Base-by-base conservation (phyloP, 1,139 yeast species). In the Yamadazyma diospyri region DNA sequence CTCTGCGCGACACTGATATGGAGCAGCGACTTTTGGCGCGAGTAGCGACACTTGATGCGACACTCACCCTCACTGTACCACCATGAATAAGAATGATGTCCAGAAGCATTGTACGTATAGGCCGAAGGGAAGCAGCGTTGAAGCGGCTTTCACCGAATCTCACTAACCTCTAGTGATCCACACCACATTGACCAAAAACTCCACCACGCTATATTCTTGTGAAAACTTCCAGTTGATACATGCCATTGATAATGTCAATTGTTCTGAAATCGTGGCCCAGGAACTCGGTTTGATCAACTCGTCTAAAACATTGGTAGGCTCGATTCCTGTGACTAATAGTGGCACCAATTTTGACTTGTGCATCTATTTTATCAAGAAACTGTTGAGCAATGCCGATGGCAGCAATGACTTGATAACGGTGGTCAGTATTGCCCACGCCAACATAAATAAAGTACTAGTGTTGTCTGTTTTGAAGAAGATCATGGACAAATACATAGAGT, bases 161-260 rank as follows among this genome's bases (percentile, higher is more conserved):
- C 41, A 47, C 47, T 20, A 36, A 17, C 36, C 10, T 13, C 5
- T 40, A 64, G 72, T 68, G 43, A 62, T 69, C 11, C 64, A 63
- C 44, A 60, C 69, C 18, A 66, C 78, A 6, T 55, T 75, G 31
- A 73, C 78, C 7, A 56, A 65, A 33, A 75, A 76, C 43, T 74
- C 80, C 14, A 71, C 79, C 13, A 74, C 81, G 0, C 54, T 75
- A 14, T 76, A 70, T 51, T 71, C 80, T 10, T 72, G 76, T 46
- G 80, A 75, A 43, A 72, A 73, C 48, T 54, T 56, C 36, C 61
- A 57, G 32, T 52, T 74, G 23, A 58, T 61, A 2, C 66, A 65
- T 30, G 45, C 53, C 10, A 44, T 66, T 16, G 57, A 61, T 31
- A 64, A 64, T 39, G 53, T 72, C 34, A 75, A 73, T 45, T 74